Evolutionary conservation across 495 filamentous ascomycete species (phyloP), one percentile per base, ranked within the genome.

Genomic region (Hypoxylon perforatum): DNA sequence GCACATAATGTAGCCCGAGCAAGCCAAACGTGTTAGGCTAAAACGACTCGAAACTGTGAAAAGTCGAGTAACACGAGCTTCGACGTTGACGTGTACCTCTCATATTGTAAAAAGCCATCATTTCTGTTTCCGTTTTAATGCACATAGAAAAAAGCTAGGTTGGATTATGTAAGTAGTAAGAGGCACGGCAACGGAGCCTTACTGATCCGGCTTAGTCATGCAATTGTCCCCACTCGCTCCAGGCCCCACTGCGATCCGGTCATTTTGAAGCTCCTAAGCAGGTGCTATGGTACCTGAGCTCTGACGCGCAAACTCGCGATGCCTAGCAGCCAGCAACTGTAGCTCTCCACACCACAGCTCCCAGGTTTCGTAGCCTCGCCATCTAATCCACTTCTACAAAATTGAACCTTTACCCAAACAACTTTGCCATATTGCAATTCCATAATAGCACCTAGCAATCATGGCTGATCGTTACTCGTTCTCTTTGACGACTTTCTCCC

Each of bases 391-490:
- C 19, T 50, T 55, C 48, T 28, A 50, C 59, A 33, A 62, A 49
- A 8, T 30, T 45, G 12, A 48, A 30, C 48, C 42, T 44, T 15
- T 11, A 4, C 17, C 14, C 54, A 19, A 57, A 56, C 35, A 53
- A 23, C 7, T 33, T 44, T 56, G 30, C 33, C 57, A 52, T 47
- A 61, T 18, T 55, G 15, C 39, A 23, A 48, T 25, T 42, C 47
- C 22, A 19, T 52, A 39, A 53, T 51, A 61, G n/a, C 17, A 38
- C 15, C 17, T 44, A 19, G 30, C 39, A 70, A 81, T 65, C 75
- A 99, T 99, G 95, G 93, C 95, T 68, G 96, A 99, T 81, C 87
- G 96, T 83, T 99, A 99, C 79, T 97, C 95, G 46, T 99, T 98
- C 90, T 98, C 96, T 38, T 85, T 99, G 73, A 99, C 95, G 49